phyloP scores from a whole-genome alignment of 2,329 filamentous ascomycete genomes.

The Lachnellula arida region DNA sequence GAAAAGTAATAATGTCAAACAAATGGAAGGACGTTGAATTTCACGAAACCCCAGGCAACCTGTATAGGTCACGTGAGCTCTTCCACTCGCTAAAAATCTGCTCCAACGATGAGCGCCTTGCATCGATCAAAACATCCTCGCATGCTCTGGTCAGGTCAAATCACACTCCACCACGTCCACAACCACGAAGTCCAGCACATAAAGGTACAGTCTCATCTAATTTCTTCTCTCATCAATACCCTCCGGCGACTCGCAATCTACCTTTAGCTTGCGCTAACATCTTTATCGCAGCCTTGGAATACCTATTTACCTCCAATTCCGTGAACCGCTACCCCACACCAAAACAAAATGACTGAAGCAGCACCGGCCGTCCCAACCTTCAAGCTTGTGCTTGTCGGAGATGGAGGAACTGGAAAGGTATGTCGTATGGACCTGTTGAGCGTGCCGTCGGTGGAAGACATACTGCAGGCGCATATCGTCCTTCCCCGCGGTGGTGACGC shows the following conservation, averaged over 20 bases:
- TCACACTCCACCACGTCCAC: constrained; percentile 31
- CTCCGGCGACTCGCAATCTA: background rate
- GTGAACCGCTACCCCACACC: constrained; percentile 15
- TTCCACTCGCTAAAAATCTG: constrained; percentile 16
- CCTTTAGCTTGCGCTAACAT: constrained; percentile 17
- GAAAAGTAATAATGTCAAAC: too few species aligned
- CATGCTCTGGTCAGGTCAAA: constrained; percentile 23
- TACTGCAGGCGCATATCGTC: constrained; percentile 21
- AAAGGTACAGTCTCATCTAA: constrained; percentile 22
- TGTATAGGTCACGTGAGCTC: constrained; percentile 3
- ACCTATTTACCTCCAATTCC: constrained; percentile 26
- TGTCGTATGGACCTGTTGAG: constrained; percentile 31
- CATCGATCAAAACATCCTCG: constrained; percentile 29
- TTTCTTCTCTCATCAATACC: background rate
- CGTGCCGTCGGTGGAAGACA: constrained; percentile 10
- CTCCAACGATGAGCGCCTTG: constrained; percentile 11
- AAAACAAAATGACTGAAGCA: constrained; percentile 57
- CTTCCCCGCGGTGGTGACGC: constrained; percentile 15
- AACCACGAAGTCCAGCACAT: constrained; percentile 21
- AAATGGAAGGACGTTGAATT: too few species aligned
- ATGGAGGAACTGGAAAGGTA: constrained; percentile 99
- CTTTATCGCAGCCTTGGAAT: constrained; percentile 23
- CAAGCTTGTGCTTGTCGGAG: constrained; percentile 99
- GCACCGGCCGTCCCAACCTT: constrained; percentile 68
- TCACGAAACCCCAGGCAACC: background rate